phyloP scores from a whole-genome alignment of 2,329 filamentous ascomycete genomes.

The Coniochaeta sp. region DNA sequence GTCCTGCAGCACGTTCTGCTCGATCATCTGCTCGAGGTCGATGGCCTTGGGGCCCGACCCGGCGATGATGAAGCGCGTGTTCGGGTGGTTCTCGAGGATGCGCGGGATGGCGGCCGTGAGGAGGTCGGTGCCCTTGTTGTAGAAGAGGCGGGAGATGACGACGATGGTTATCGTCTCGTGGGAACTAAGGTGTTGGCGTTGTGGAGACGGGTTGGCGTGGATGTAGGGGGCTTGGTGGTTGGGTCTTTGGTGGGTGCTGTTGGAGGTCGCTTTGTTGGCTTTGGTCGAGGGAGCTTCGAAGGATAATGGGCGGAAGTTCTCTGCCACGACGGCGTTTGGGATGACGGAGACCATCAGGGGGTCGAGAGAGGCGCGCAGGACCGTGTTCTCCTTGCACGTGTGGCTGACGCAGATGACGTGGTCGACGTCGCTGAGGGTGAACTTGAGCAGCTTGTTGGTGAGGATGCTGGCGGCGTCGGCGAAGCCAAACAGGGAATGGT shows the following conservation, averaged over 20 bases:
- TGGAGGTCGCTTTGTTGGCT: slow-evolving; percentile 15
- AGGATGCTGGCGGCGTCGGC: slow-evolving; percentile 93
- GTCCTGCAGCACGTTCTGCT: slow-evolving; percentile 88
- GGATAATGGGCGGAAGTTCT: slow-evolving; percentile 78
- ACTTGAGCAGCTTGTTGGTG: slow-evolving; percentile 95
- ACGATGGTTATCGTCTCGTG: slow-evolving; percentile 91
- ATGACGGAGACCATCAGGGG: slow-evolving; percentile 97
- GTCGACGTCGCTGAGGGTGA: slow-evolving; percentile 91
- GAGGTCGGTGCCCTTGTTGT: slow-evolving; percentile 96
- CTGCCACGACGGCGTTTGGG: slow-evolving; percentile 92
- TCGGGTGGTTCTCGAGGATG: slow-evolving; percentile 81
- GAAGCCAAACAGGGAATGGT: slow-evolving; percentile 96
- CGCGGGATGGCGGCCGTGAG: slow-evolving; percentile 93
- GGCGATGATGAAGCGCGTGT: slow-evolving; percentile 94
- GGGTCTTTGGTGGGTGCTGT: slow-evolving; percentile 34
- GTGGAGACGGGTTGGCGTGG: slow-evolving; percentile 26
- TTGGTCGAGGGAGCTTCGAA: slow-evolving; percentile 19
- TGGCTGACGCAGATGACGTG: slow-evolving; percentile 98
- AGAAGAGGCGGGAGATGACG: slow-evolving; percentile 94
- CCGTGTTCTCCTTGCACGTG: slow-evolving; percentile 98
- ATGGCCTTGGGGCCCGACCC: slow-evolving; percentile 96
- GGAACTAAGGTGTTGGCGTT: slow-evolving; percentile 65
- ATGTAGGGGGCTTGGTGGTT: slow-evolving; percentile 4
- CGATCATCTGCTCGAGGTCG: slow-evolving; percentile 95
- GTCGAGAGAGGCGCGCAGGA: slow-evolving; percentile 86